Base-by-base conservation (phyloP, 768 basidiomycete species). In the Macrolepiota fuliginosa region DNA sequence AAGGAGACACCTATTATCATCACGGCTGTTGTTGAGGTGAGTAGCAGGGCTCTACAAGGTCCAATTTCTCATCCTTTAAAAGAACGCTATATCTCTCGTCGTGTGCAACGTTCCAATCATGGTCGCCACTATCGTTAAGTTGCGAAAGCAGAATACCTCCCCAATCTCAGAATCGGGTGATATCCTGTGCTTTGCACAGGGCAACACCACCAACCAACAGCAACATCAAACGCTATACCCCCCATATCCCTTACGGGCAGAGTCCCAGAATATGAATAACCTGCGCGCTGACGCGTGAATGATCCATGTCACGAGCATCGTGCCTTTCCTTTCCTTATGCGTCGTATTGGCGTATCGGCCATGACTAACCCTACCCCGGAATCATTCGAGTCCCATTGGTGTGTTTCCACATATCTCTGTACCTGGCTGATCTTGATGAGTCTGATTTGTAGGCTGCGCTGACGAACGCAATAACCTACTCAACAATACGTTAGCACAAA, bases 21-120 rank as follows among this genome's bases (percentile, higher is more conserved):
- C 39, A 71, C 78, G 0, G 80, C 78, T 4, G 58, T 81, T 11
- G 70, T 82, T 25, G 83, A 84, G 76, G 78, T 78, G 39, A 61
- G 67, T 62, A 19, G 2, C 7, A 12, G 17, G 7, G 17, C 24
- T 15, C 19, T 45, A 45, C 15, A 11, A 47, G 4, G 17, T 25
- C 15, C n/a, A 15, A 1, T 24, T 49, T 25, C 22, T 25, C 35
- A 19, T 22, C 36, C 13, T 11, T 27, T 22, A 52, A 13, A 19
- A 59, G 58, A 59, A 52, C 17, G 36, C 37, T 7, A 27, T 52
- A 19, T 59, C 58, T 5, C 50, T 59, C 4, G 42, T 59, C 6
- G 58, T 59, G 17, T 59, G 58, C 50, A 59, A 59, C 39, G 17
- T 59, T 29, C 58, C 58, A 2, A 39, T 42, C 36, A 42, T 52